Evolutionary conservation across 768 basidiomycete species (phyloP).

Genomic region (Suillus weaverae): DNA sequence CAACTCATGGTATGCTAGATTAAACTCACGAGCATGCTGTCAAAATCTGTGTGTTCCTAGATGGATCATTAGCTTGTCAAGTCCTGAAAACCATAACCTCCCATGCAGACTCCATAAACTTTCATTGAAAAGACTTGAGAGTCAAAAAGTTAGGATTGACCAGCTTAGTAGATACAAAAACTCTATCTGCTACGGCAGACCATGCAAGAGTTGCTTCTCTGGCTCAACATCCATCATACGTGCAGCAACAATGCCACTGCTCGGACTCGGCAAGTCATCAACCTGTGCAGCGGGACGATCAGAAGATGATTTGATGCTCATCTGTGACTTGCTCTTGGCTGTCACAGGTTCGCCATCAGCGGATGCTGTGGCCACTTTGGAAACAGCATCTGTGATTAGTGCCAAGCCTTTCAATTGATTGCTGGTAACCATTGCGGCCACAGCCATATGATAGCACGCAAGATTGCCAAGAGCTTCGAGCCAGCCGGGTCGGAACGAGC

Average conservation of each 20-base stretch:
- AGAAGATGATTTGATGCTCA: slow-evolving; percentile 35
- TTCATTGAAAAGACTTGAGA: too few relatives aligned
- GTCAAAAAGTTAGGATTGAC: too few relatives aligned
- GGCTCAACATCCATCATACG: slow-evolving; percentile 82
- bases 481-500: slow-evolving; percentile 79
- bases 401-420: slow-evolving; percentile 41
- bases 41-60: too few relatives aligned
- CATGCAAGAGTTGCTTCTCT: too few relatives aligned
- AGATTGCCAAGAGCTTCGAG: slow-evolving; percentile 96
- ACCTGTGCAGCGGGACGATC: slow-evolving; percentile 54
- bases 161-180: too few relatives aligned
- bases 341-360: slow-evolving; percentile 21
- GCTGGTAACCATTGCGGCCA: slow-evolving; percentile 79
- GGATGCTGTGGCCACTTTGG: slow-evolving; percentile 40
- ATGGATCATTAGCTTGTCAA: too few relatives aligned
- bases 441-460: slow-evolving; percentile 91
- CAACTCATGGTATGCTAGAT: too few relatives aligned
- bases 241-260: slow-evolving; percentile 85
- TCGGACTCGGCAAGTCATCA: slow-evolving; percentile 67
- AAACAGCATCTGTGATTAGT: slow-evolving; percentile 59
- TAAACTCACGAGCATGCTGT: too few relatives aligned
- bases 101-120: too few relatives aligned
- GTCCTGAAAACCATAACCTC: too few relatives aligned
- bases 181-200: too few relatives aligned
- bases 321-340: slow-evolving; percentile 39